A percentile compares a stretch with the other conserved stretches of the same genome.
Conservation (phyloP, 164 flowering plant genomes). For the Umbilicus rupestris region DNA sequence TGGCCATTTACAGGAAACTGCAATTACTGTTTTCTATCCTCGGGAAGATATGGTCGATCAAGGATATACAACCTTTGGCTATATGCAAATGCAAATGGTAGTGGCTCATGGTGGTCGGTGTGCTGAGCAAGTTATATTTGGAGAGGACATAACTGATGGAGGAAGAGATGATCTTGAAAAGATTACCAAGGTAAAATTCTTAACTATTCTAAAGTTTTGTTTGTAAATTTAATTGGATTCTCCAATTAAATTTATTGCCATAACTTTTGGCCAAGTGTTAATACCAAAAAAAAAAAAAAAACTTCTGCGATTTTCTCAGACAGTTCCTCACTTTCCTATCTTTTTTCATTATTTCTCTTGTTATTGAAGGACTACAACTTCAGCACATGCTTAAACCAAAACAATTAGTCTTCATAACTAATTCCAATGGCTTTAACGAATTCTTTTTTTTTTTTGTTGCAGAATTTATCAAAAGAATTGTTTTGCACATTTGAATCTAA, state of each 20-base stretch:
- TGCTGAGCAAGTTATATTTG: constrained; percentile 85
- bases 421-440: no score
- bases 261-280: background rate
- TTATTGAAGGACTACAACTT: background rate
- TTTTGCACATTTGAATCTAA: no score
- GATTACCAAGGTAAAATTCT: constrained; percentile 66
- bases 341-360: background rate
- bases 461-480: no score
- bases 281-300: background rate
- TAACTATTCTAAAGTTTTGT: no score
- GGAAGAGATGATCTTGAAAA: constrained; percentile 85
- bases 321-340: background rate
- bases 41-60: constrained; percentile 86
- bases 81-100: constrained; percentile 98
- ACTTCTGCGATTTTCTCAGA: background rate
- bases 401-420: no score
- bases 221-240: no score
- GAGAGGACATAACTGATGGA: constrained; percentile 88
- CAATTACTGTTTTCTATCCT: constrained; percentile 85
- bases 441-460: no score
- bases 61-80: constrained; percentile 93
- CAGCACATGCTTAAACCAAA: background rate
- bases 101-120: constrained; percentile 98
- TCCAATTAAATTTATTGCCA: no score
- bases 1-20: constrained; percentile 65